Base-by-base conservation (phyloP, 179 eudicot genomes). In the Amaranthus tricolor region DNA sequence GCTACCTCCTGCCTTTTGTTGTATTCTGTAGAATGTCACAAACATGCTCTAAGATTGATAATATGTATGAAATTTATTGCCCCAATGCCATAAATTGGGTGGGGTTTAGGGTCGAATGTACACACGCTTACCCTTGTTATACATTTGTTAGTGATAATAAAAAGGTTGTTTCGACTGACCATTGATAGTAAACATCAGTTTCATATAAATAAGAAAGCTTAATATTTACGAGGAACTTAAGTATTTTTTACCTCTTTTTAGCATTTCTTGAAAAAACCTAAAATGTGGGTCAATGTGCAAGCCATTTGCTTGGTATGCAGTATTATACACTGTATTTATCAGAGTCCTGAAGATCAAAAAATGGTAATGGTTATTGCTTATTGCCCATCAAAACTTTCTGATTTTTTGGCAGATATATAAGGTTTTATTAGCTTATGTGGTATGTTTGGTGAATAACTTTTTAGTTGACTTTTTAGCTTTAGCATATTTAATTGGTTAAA, bases 201-300 rank as follows among this genome's bases (percentile, higher is more conserved):
- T 31, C 40, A 2, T 31, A 31, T 31, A 31, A 31, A 31, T 31
- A 31, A 31, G 40, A 31, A 31, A 31, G 40, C 40, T 31, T 1
- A 31, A 31, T 31, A 31, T 31, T 3, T 31, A 31, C 3, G 40
- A 31, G 40, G 3, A 31, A 31, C 40, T 31, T 2, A 31, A 31
- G 3, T 31, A 31, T 31, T 31, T 31, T 43, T 58, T 74, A 70
- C 78, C 72, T 9, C 21, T 16, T 17, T 52, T 20, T 1, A 2
- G 11, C 43, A 20, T 4, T 43, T 21, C 57, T 14, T 16, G n/a
- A 16, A 63, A 52, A 16, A 16, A 50, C 40, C 84, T 75, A 24
- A 74, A 16, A 81, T 81, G 73, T 47, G 84, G 84, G 48, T 81
- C 84, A 65, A 58, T 9, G 12, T 72, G 49, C 66, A 69, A 12